Evolutionary conservation across 2,329 filamentous ascomycete genomes (phyloP), one percentile per base, ranked within the genome.

Genomic region (Diaporthe australafricana): DNA sequence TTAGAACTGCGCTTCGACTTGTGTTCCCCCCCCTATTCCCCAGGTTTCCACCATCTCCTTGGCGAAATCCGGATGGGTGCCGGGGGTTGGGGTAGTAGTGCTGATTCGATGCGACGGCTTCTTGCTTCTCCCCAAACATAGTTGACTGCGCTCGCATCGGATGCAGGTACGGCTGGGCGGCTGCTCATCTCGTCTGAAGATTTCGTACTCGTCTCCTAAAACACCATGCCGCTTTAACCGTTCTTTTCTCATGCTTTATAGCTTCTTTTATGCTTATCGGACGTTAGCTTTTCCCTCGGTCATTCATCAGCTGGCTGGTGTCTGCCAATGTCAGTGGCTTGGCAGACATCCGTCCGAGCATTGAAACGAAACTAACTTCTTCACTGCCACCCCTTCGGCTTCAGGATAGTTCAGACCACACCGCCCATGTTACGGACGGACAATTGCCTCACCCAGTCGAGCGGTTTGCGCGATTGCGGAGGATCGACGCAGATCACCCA

Each of bases 381-480:
- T 69, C 42, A 70, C 55, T 32, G 32, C 60, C 60, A 65, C 60
- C 60, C 60, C 53, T 50, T 52, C 30, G 25, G 67, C 67, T 50
- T 70, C 67, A 70, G 67, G 38, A 52, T 40, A 62, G 48, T 62
- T 62, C 53, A 62, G 55, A 70, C 67, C 67, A 70, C 35, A 70
- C 55, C n/a, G 20, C 32, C 27, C 40, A 62, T 42, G 55, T 70
- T 70, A 40, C 67, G 67, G 52, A 50, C 57, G 52, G 40, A 55
- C 8, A 55, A 35, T 47, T 56, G 66, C 66, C 50, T 25, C 47
- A 25, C 57, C 60, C 60, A 50, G 45, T 50, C 60, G 60, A 45
- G 45, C 30, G 30, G 45, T 25, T 50, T 65, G 60, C 60, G 50
- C 20, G 47, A 20, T 38, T 50, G 60, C 60, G 45, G 60, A 38